These are phyloP conservation scores for Chalaropsis thielavioides DNA, from an alignment of 2,329 filamentous ascomycete genomes.

Conservation along the genomic window DNA sequence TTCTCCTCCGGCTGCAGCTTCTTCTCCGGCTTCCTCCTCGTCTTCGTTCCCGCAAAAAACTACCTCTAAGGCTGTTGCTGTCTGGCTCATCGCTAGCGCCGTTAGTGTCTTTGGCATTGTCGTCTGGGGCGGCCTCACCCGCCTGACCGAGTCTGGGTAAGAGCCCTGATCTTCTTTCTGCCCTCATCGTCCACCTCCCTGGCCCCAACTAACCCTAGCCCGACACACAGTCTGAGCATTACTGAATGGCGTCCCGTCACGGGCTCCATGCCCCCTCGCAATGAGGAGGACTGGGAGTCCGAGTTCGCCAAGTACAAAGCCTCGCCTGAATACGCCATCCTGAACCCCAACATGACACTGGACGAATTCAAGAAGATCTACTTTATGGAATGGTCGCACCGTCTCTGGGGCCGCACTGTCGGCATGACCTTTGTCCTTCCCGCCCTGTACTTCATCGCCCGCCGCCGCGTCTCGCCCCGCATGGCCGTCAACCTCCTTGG, in stretches of 20 bases:
- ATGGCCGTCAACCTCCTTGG: slow-evolving; percentile 68
- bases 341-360: slow-evolving; percentile 87
- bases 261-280: slow-evolving; percentile 72
- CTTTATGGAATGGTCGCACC: slow-evolving; percentile 98
- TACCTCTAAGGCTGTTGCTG: slow-evolving; percentile 64
- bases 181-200: not conserved
- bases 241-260: slow-evolving; percentile 98
- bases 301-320: slow-evolving; percentile 88
- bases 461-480: slow-evolving; percentile 58
- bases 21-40: not conserved
- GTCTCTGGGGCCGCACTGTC: slow-evolving; percentile 85
- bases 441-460: slow-evolving; percentile 73
- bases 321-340: slow-evolving; percentile 79
- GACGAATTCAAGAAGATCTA: slow-evolving; percentile 97
- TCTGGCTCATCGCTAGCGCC: slow-evolving; percentile 86
- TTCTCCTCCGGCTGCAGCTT: not conserved
- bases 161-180: slow-evolving; percentile 18
- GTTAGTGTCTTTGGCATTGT: slow-evolving; percentile 94
- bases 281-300: slow-evolving; percentile 67
- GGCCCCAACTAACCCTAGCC: slow-evolving; percentile 1
- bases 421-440: slow-evolving; percentile 82
- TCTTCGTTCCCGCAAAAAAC: slow-evolving; percentile 41
- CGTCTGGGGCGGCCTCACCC: slow-evolving; percentile 81
- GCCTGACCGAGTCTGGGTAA: slow-evolving; percentile 91
- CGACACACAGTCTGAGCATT: slow-evolving; percentile 60